Percentiles rank a stretch among this genome's conserved stretches.
Conservation (phyloP, 768 basidiomycete genomes). For the Paxillus ammoniavirescens region DNA sequence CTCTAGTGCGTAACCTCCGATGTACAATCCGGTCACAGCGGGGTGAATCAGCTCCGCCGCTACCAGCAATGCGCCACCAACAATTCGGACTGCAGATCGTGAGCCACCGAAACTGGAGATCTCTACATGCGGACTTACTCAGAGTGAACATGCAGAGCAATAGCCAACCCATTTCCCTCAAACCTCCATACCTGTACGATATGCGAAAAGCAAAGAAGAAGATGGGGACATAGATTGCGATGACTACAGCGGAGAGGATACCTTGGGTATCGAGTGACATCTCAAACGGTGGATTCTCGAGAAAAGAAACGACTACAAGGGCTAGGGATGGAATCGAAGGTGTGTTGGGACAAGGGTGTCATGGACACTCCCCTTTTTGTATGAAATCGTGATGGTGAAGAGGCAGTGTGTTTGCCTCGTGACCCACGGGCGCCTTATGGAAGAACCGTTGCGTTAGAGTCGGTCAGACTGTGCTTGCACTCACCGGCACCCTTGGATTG, state of each 20-base stretch:
- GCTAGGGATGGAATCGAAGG: not conserved
- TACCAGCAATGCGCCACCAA: slow-evolving; percentile 55
- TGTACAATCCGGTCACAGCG: slow-evolving; percentile 43
- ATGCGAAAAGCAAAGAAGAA: slow-evolving; percentile 44
- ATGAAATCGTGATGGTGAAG: slow-evolving; percentile 1
- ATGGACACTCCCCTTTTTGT: slow-evolving; percentile 16
- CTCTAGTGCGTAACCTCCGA: slow-evolving; percentile 49
- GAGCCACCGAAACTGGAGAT: not conserved
- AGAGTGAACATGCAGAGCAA: slow-evolving; percentile 60
- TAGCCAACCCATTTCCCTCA: slow-evolving; percentile 65
- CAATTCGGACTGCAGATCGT: slow-evolving; percentile 47
- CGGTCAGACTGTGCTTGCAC: not conserved
- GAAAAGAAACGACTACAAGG: not conserved
- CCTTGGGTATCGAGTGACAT: slow-evolving; percentile 42
- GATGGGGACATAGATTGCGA: slow-evolving; percentile 61
- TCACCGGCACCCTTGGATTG: not conserved
- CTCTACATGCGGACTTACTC: slow-evolving; percentile 36
- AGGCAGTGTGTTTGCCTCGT: slow-evolving; percentile 17
- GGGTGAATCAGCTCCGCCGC: slow-evolving; percentile 47
- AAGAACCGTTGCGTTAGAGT: not conserved
- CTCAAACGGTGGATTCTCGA: slow-evolving; percentile 1
- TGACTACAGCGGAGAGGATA: slow-evolving; percentile 56
- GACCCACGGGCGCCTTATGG: not conserved
- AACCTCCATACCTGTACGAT: slow-evolving; percentile 52
- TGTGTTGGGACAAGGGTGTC: not conserved